phyloP scores from a whole-genome alignment of 164 flowering plant species.

The Vitis rotundifolia region DNA sequence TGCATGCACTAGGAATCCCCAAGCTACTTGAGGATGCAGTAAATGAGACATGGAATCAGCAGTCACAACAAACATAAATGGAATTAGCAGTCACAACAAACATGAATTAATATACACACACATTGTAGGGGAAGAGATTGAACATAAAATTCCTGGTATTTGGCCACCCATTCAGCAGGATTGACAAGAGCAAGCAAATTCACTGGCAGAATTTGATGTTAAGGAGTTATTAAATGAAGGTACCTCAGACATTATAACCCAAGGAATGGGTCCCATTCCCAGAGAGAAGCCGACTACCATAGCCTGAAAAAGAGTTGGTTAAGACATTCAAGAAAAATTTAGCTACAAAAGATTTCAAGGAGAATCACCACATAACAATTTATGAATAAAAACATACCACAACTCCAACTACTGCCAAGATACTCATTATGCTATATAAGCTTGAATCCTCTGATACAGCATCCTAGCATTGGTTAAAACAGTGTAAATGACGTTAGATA shows the following conservation, averaged over 20 bases:
- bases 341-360: not conserved
- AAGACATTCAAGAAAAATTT: not conserved
- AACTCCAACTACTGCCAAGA: slow-evolving; percentile 77
- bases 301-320: slow-evolving; percentile 38
- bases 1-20: too few species aligned
- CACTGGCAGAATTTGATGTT: not conserved
- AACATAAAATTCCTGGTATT: not conserved
- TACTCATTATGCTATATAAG: slow-evolving; percentile 45
- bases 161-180: not conserved
- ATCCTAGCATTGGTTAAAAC: slow-evolving; percentile 36
- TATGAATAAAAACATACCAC: slow-evolving; percentile 58
- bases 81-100: too few species aligned
- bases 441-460: slow-evolving; percentile 41
- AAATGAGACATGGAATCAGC: too few species aligned
- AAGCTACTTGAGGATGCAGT: too few species aligned
- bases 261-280: slow-evolving; percentile 92
- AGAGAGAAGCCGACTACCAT: slow-evolving; percentile 77
- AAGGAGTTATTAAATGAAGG: not conserved
- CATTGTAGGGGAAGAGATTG: too few species aligned
- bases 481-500: too few species aligned
- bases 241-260: slow-evolving; percentile 99
- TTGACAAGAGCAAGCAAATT: not conserved
- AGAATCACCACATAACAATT: not conserved
- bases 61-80: too few species aligned
- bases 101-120: too few species aligned